These are phyloP conservation scores for Cadophora malorum DNA, from an alignment of 2,329 filamentous ascomycete species.

Conservation along the genomic window DNA sequence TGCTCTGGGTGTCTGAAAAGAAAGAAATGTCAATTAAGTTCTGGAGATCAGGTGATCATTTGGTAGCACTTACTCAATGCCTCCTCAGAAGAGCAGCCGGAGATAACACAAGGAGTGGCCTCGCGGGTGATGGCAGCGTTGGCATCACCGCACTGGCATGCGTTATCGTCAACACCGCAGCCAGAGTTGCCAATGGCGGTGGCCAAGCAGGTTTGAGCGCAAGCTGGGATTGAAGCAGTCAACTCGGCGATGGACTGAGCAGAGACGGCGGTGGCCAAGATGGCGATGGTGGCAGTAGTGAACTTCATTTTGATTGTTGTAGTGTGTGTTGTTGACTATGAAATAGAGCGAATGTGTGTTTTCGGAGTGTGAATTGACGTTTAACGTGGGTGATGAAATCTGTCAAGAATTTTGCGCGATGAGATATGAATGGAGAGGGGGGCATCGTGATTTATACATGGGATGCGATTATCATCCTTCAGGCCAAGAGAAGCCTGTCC, in stretches of 20 bases:
- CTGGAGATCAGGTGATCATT: neutral
- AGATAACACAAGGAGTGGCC: conserved; percentile 37
- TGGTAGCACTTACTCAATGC: conserved; percentile 35
- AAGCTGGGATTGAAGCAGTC: conserved; percentile 35
- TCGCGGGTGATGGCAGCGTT: conserved; percentile 31
- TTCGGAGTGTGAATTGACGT: neutral
- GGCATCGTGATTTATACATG: neutral
- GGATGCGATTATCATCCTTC: neutral
- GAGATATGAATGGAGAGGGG: neutral
- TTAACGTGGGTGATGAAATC: neutral
- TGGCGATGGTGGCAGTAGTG: conserved; percentile 9
- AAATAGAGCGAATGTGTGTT: conserved; percentile 9
- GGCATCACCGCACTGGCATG: conserved; percentile 37
- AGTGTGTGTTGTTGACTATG: conserved; percentile 9
- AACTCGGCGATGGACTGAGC: conserved; percentile 34
- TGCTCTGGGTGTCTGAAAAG: conserved; percentile 24
- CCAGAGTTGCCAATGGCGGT: conserved; percentile 31
- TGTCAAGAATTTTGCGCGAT: neutral
- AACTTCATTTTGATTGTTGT: conserved; percentile 27
- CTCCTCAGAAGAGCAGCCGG: conserved; percentile 33
- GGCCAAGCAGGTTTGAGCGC: conserved; percentile 35
- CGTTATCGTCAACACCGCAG: conserved; percentile 34
- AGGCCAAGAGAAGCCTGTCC: neutral
- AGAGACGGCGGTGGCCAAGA: conserved; percentile 31
- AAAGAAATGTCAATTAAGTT: conserved; percentile 17